Evolutionary conservation across 2,329 filamentous ascomycete species (phyloP), one percentile per base, ranked within the genome.

Genomic region (Parascedosporium putredinis): DNA sequence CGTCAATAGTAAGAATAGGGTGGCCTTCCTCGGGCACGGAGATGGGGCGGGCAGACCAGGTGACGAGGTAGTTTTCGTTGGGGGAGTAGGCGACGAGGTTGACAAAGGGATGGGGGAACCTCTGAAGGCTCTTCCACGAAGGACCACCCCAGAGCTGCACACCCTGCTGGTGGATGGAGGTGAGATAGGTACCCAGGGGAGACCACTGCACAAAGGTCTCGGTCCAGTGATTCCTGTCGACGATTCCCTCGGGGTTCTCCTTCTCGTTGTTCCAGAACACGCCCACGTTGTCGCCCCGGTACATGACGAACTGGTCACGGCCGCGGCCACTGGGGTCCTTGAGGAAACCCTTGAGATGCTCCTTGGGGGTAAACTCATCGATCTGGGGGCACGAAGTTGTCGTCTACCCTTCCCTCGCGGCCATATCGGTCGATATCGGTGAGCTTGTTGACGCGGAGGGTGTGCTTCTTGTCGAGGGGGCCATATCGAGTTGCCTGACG

Each of bases 181-280:
- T 91, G 55, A 98, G 79, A 69, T 81, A 98, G 50, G 91, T 97
- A 58, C 93, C 93, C 57, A 87, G 82, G 40, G 93, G 93, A 50
- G 93, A 97, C 93, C 93, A 98, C 71, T 95, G 88, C 47, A 98
- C 84, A 64, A 98, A 98, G 33, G 88, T 88, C 69, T 98, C 93
- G 53, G 93, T 98, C 93, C 93, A 98, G 75, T 94, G 87, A 61
- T 86, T 83, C 58, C 93, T 84, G 62, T 97, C 91, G 51, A 98
- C 88, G 33, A 96, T 79, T 55, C 79, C 81, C 67, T 98, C 93
- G 4, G 91, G 89, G 20, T 76, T 69, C 53, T 96, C 90, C 69
- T 86, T 91, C 71, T 95, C 93, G 75, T 94, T 95, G 74, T 97
- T 97, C 91, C 91, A 98, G 76, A 86, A 95, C 5, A 98, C 86